Evolutionary conservation across 2,329 filamentous ascomycete genomes (phyloP).

Genomic region (Hirsutella minnesotensis): DNA sequence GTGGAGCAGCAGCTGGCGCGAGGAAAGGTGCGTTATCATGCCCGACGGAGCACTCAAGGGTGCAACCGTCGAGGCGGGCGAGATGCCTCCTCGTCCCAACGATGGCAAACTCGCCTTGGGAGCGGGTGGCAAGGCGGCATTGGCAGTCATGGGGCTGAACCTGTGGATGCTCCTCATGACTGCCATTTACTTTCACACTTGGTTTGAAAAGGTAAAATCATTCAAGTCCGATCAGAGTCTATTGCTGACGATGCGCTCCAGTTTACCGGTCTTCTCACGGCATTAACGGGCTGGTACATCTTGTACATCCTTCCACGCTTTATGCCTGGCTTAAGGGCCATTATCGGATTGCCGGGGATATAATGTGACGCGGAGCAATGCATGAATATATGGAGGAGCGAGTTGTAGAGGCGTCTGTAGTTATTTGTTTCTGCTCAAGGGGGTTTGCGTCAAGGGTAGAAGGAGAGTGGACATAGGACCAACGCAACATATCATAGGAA

Average conservation of each 20-base stretch:
- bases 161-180: conserved; percentile 99
- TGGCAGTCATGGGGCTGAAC: conserved; percentile 55
- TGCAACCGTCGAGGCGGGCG: conserved; percentile 35
- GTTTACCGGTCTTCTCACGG: conserved; percentile 42
- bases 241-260: conserved; percentile 16
- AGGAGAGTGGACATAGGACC: too few species aligned
- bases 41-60: conserved; percentile 53
- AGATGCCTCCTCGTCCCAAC: conserved; percentile 12
- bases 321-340: conserved; percentile 29
- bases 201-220: conserved; percentile 74
- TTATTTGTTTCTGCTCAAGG: too few species aligned
- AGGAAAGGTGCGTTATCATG: conserved; percentile 57
- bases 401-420: too few species aligned
- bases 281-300: conserved; percentile 31
- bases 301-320: conserved; percentile 42
- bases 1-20: conserved; percentile 28
- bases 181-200: conserved; percentile 95
- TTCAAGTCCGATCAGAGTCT: background rate
- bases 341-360: conserved; percentile 40
- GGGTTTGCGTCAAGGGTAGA: too few species aligned
- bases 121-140: conserved; percentile 42
- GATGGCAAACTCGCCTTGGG: conserved; percentile 22
- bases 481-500: too few species aligned
- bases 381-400: too few species aligned
- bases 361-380: conserved; percentile 11